phyloP scores from a whole-genome alignment of 768 basidiomycete species.

The Plicaturopsis crispa region DNA sequence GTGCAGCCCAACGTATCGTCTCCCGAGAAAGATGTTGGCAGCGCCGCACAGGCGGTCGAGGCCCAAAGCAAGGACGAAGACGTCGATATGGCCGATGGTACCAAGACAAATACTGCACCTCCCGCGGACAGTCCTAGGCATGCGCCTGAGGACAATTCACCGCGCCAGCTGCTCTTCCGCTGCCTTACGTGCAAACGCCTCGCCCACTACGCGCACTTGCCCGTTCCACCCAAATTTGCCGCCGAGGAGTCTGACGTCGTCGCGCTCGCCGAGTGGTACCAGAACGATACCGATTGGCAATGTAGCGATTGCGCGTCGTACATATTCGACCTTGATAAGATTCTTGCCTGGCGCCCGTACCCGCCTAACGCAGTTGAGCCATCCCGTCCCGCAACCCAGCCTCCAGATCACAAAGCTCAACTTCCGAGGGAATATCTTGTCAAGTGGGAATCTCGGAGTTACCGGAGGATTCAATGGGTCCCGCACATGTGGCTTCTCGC shows the following conservation, averaged over 20 bases:
- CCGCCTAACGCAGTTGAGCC: constrained; percentile 59
- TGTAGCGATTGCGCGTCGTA: constrained; percentile 78
- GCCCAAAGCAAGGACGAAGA: constrained; percentile 12
- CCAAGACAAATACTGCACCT: constrained; percentile 7
- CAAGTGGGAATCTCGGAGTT: constrained; percentile 81
- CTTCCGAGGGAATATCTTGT: constrained; percentile 91
- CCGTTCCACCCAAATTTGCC: constrained; percentile 30
- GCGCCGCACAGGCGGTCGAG: constrained; percentile 1
- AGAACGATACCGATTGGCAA: constrained; percentile 45
- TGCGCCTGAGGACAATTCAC: constrained; percentile 11
- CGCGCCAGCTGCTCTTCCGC: constrained; percentile 59
- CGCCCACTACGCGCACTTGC: constrained; percentile 75
- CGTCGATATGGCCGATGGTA: constrained; percentile 27
- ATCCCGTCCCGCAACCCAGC: constrained; percentile 25
- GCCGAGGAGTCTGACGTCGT: constrained; percentile 22
- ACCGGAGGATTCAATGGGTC: constrained; percentile 79
- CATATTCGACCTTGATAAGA: constrained; percentile 65
- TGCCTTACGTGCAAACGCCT: constrained; percentile 80
- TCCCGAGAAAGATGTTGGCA: constrained; percentile 6
- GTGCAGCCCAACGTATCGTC: no score
- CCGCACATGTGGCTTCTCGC: constrained; percentile 86
- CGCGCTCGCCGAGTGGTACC: constrained; percentile 58
- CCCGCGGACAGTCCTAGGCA: constrained; percentile 12
- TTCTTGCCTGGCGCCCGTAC: constrained; percentile 87
- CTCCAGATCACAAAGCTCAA: constrained; percentile 43